phyloP scores from a whole-genome alignment of 495 filamentous ascomycete genomes.

The Penicillium goetzii region DNA sequence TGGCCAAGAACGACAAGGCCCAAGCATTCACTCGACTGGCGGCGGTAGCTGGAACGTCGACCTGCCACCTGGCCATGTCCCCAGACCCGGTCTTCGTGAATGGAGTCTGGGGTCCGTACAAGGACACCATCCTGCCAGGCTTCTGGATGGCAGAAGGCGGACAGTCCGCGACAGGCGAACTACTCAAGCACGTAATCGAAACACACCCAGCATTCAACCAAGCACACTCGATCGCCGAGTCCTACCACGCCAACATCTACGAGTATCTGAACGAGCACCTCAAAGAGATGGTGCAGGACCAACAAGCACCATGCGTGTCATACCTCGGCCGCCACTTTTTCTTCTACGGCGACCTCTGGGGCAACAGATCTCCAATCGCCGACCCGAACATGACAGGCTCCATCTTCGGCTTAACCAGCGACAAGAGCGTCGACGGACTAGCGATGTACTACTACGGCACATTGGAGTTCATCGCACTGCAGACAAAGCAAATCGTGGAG shows the following conservation, averaged over 20 bases:
- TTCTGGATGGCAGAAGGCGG: slow-evolving; percentile 98
- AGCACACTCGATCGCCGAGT: slow-evolving; percentile 73
- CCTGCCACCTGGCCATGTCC: slow-evolving; percentile 96
- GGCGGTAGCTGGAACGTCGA: slow-evolving; percentile 95
- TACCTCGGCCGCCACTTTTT: slow-evolving; percentile 91
- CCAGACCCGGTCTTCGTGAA: slow-evolving; percentile 85
- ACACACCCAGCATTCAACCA: slow-evolving; percentile 87
- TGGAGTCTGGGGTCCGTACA: slow-evolving; percentile 96
- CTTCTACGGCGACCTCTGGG: slow-evolving; percentile 98
- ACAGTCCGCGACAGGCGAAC: slow-evolving; percentile 91
- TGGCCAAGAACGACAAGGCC: slow-evolving; percentile 73
- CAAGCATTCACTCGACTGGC: slow-evolving; percentile 95
- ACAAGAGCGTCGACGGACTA: slow-evolving; percentile 81
- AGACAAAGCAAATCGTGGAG: slow-evolving; percentile 93
- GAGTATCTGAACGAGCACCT: slow-evolving; percentile 92
- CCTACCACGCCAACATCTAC: slow-evolving; percentile 82
- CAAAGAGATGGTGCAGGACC: slow-evolving; percentile 67
- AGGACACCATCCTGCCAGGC: slow-evolving; percentile 85
- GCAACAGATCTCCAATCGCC: slow-evolving; percentile 91
- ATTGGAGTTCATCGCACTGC: slow-evolving; percentile 96
- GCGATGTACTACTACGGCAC: slow-evolving; percentile 90
- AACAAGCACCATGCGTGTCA: slow-evolving; percentile 72
- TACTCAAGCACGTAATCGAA: slow-evolving; percentile 90
- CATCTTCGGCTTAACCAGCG: slow-evolving; percentile 80
- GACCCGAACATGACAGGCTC: slow-evolving; percentile 90